Evolutionary conservation across 2,329 filamentous ascomycete genomes (phyloP), one percentile per base, ranked within the genome.

Genomic region (Fulvia fulva): DNA sequence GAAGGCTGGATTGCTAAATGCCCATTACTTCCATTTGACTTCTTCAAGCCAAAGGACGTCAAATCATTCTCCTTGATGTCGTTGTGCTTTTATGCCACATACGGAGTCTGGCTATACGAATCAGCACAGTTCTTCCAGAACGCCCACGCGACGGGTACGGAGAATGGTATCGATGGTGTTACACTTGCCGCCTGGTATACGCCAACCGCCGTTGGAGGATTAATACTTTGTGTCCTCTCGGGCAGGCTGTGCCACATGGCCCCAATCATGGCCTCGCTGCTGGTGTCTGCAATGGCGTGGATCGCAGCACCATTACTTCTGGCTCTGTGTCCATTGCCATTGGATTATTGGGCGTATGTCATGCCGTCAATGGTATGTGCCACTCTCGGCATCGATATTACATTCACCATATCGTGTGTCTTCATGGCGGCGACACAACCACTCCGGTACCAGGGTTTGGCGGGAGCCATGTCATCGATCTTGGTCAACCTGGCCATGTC

Each of bases 311-410:
- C 72, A 6, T 62, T 74, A 2, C 60, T 74, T 2, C 65, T 74
- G 21, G 72, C 72, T 1, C 58, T 73, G 19, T 66, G 64, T 16
- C 67, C 70, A 0, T 43, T 65, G 6, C 70, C 69, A 1, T 51
- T 72, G 26, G 61, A 65, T 34, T 74, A 73, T 64, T 74, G 72
- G 72, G 60, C 67, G 0, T 69, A 67, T 51, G 67, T 72, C 14
- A 65, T 74, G 57, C 72, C 72, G 11, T 71, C 72, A 5, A 73
- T 73, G 71, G 46, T 74, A 1, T 73, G 70, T 59, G 69, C 68
- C 2, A 73, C 72, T 1, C 58, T 73, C 7, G 72, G 72, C 28
- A 68, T 72, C 54, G 72, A 74, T 56, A 57, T 74, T 6, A 74
- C 72, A 0, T 73, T 69, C 65, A 73, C 68, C n/a, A 62, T 74